These are phyloP conservation scores for Citrullus amarus DNA, from an alignment of 306 rosid genomes.

Conservation along the genomic window DNA sequence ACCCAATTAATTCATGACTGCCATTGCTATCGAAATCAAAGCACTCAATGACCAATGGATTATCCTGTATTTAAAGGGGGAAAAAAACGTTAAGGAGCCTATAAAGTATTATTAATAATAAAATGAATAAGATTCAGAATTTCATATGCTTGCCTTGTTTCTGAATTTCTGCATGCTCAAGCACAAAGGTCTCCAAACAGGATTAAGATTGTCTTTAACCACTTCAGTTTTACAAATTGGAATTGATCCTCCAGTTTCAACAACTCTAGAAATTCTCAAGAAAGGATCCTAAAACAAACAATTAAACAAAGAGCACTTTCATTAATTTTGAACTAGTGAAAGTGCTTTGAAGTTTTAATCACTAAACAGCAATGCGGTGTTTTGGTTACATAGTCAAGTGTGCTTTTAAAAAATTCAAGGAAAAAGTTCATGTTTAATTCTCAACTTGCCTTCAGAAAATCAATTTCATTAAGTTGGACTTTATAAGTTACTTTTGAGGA, in stretches of 20 bases:
- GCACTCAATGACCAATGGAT: slow-evolving; percentile 70
- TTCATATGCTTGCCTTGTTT: slow-evolving; percentile 46
- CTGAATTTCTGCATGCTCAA: slow-evolving; percentile 57
- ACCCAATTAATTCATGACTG: slow-evolving; percentile 71
- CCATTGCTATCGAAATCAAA: slow-evolving; percentile 82
- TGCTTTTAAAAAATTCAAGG: background rate
- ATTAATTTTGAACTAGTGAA: background rate
- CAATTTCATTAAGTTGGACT: too few species aligned
- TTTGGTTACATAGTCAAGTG: background rate
- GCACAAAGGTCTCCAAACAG: slow-evolving; percentile 63
- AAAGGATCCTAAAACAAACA: slow-evolving; percentile 62
- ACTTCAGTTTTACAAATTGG: slow-evolving; percentile 94
- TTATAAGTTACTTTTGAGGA: background rate
- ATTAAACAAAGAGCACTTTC: background rate
- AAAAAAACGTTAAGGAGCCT: background rate
- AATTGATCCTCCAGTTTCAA: slow-evolving; percentile 58
- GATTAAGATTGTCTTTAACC: slow-evolving; percentile 52
- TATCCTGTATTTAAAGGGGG: slow-evolving; percentile 38
- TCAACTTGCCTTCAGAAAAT: too few species aligned
- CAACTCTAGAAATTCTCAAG: slow-evolving; percentile 59
- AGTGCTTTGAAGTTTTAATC: background rate
- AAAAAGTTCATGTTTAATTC: too few species aligned
- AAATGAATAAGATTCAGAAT: background rate
- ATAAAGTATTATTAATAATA: background rate
- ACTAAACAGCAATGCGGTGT: background rate